These are phyloP conservation scores for Arthrinium puccinioides DNA, from an alignment of 2,329 filamentous ascomycete genomes.

Conservation along the genomic window DNA sequence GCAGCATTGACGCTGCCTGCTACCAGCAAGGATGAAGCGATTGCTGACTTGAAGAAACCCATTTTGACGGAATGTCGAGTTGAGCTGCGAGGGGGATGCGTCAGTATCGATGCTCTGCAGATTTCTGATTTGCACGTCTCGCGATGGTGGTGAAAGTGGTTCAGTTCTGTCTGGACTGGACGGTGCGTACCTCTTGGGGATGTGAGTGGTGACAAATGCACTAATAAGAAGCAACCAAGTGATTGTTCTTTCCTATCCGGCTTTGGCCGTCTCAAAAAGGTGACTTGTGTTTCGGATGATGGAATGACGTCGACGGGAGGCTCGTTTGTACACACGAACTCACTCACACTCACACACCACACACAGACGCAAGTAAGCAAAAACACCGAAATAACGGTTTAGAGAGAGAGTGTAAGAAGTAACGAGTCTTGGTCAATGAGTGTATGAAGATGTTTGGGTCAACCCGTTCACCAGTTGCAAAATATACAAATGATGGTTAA, in stretches of 20 bases:
- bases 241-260: background rate
- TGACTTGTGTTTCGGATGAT: constrained; percentile 1
- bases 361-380: too few species aligned
- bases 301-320: constrained; percentile 1
- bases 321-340: too few species aligned
- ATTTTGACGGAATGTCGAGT: constrained; percentile 11
- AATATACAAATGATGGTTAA: too few species aligned
- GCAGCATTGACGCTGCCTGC: constrained; percentile 15
- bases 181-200: too few species aligned
- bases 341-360: too few species aligned
- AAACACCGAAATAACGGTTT: background rate
- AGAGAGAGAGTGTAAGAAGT: background rate
- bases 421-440: background rate
- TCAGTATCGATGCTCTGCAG: background rate
- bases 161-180: constrained; percentile 3
- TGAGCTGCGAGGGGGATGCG: background rate
- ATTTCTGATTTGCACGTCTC: background rate
- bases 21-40: constrained; percentile 19
- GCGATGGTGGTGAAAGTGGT: background rate
- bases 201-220: constrained; percentile 3
- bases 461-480: too few species aligned
- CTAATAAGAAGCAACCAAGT: background rate
- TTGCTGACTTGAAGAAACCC: constrained; percentile 20
- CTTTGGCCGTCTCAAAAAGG: background rate
- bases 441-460: too few species aligned